These are phyloP conservation scores for Podaxis sp. DNA, from an alignment of 768 basidiomycete species.

Conservation along the genomic window DNA sequence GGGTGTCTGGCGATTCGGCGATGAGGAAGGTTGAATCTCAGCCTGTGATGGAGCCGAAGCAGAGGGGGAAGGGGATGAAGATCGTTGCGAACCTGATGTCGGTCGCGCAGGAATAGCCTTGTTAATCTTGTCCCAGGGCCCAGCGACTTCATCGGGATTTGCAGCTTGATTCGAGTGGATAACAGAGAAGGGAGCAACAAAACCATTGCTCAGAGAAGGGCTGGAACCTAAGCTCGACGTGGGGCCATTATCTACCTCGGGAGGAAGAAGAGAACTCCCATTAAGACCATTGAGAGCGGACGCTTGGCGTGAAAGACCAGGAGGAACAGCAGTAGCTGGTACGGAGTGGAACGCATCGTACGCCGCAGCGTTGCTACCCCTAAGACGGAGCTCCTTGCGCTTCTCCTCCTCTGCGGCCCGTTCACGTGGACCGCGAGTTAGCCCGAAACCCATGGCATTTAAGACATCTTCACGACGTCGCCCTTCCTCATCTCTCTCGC, in stretches of 20 bases:
- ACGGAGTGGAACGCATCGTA: constrained; percentile 81
- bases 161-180: constrained; percentile 5
- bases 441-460: constrained; percentile 36
- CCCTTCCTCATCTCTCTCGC: constrained; percentile 39
- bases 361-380: constrained; percentile 40
- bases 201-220: constrained; percentile 16
- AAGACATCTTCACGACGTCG: constrained; percentile 33
- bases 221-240: constrained; percentile 18
- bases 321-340: constrained; percentile 17
- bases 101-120: constrained; percentile 12
- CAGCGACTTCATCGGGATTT: constrained; percentile 28
- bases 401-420: constrained; percentile 62
- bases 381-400: constrained; percentile 46
- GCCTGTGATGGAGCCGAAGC: not conserved
- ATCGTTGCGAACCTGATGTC: constrained; percentile 27
- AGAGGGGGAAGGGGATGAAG: constrained; percentile 25
- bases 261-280: constrained; percentile 14
- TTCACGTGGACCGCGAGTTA: constrained; percentile 52
- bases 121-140: constrained; percentile 41
- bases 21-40: constrained; percentile 11
- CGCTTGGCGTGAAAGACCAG: constrained; percentile 34
- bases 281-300: constrained; percentile 23
- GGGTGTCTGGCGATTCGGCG: constrained; percentile 6
- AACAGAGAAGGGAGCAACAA: constrained; percentile 11
- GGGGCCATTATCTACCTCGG: constrained; percentile 14